Percentiles rank a stretch among this genome's conserved stretches.
These are phyloP conservation scores for Mediolabrus comicus DNA, from an alignment of 108 stramenopile genomes.

Conservation along the genomic window DNA sequence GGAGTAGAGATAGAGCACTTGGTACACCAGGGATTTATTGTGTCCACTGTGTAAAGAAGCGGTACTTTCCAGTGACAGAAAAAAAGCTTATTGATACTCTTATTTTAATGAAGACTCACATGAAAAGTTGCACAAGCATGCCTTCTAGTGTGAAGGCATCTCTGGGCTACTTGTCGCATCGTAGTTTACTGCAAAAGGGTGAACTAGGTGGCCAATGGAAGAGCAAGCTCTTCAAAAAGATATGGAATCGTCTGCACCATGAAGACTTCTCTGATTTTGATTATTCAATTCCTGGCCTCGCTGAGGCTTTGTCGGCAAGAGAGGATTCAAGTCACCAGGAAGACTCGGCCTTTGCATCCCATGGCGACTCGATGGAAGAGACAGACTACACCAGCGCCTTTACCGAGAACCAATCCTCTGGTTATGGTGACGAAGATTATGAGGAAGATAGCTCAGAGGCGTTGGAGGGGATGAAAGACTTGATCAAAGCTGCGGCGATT, in stretches of 20 bases:
- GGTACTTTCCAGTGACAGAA: constrained; percentile 82
- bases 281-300: constrained; percentile 3
- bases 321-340: constrained; percentile 5
- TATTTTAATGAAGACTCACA: constrained; percentile 65
- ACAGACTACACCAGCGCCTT: background rate
- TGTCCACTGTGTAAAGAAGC: constrained; percentile 63
- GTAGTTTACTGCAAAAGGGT: constrained; percentile 69
- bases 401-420: background rate
- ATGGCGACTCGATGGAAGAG: constrained; percentile 23
- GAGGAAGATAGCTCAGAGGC: constrained; percentile 19
- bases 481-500: constrained; percentile 78
- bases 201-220: constrained; percentile 79
- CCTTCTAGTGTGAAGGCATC: constrained; percentile 73
- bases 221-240: constrained; percentile 74
- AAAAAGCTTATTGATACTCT: constrained; percentile 85
- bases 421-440: constrained; percentile 32
- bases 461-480: constrained; percentile 60
- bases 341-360: background rate
- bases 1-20: constrained; percentile 67
- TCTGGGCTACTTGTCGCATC: constrained; percentile 73
- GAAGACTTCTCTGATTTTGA: constrained; percentile 49
- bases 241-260: constrained; percentile 78
- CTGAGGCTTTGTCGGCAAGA: constrained; percentile 18
- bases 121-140: constrained; percentile 59
- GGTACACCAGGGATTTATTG: constrained; percentile 66